Base-by-base conservation (phyloP, 352 stramenopile genomes). In the Aphanomyces cochlioides region DNA sequence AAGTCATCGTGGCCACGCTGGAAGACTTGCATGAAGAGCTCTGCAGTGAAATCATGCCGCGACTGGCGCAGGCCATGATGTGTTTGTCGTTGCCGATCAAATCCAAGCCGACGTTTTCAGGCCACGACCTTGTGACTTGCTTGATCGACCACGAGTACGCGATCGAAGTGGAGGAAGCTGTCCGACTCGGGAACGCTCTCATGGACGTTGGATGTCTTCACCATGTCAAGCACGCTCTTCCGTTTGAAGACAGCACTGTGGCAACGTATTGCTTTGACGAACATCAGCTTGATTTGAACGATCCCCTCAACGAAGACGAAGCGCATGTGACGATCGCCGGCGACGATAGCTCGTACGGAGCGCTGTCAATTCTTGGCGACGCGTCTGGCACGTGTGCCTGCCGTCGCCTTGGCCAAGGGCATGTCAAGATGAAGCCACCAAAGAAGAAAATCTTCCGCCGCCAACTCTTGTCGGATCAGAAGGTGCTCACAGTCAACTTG, bases 11-110 rank as follows among this genome's bases (percentile, higher is more conserved):
- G 21, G 17, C 43, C 13, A 40, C 47, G 15, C 53, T 84, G 4
- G 77, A 81, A 41, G 67, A 69, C 36, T 57, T 80, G 5, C 77
- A 82, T 17, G 77, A 82, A 17, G 75, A 82, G 45, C 50, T 84
- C 7, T 74, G 19, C 15, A 64, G 73, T 3, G 43, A 66, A 8
- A 77, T 77, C 47, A 61, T 69, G 28, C 47, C 73, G 10, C 65
- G 74, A 15, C 37, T 83, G 1, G 19, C 47, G 38, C n/a, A 34
- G 36, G 66, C 19, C 17, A 12, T 56, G 37, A 57, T 41, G 43
- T 13, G 28, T 37, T 13, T 57, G 43, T 39, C 21, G 43, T 4
- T 15, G 19, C 60, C 28, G 3, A 17, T 13, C 13, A 54, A 57
- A 34, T n/a, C 19, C 5, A 36, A 67, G 21, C 7, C 12, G 17